Conservation (phyloP, 1,284 basidiomycete species). For the Rhodotorula sp. region DNA sequence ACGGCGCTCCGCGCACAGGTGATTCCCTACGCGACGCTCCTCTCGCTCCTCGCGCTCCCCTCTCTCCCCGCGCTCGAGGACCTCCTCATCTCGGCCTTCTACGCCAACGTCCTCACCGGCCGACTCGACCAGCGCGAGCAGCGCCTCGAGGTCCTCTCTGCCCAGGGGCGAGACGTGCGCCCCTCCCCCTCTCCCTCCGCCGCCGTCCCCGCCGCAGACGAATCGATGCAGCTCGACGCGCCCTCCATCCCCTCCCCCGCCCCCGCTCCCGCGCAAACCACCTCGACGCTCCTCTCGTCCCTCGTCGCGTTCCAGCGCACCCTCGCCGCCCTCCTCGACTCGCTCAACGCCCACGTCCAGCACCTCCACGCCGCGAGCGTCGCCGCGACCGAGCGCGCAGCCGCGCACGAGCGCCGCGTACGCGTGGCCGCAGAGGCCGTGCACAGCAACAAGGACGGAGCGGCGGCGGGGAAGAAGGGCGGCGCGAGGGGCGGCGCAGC, state of each 20-base stretch:
- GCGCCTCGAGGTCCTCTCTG: conserved; percentile 84
- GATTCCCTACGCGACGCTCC: conserved; percentile 68
- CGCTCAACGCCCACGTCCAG: conserved; percentile 17
- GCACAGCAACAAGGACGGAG: conserved; percentile 61
- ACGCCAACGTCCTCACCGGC: conserved; percentile 80
- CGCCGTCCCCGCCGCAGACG: neutral
- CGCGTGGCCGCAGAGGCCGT: conserved; percentile 37
- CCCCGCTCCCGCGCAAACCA: neutral
- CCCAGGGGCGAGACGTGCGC: conserved; percentile 78
- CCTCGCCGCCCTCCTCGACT: conserved; percentile 21
- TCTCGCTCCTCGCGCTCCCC: conserved; percentile 67
- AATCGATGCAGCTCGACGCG: conserved; percentile 29
- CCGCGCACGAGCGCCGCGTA: conserved; percentile 52
- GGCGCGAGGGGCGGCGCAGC: neutral
- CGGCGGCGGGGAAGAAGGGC: conserved; percentile 3
- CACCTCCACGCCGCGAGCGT: conserved; percentile 25
- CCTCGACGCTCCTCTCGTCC: conserved; percentile 4
- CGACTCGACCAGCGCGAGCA: conserved; percentile 87
- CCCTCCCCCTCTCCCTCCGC: neutral
- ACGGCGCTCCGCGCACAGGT: conserved; percentile 58
- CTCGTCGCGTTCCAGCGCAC: conserved; percentile 8
- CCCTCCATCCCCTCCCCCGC: neutral
- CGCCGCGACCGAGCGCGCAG: conserved; percentile 33
- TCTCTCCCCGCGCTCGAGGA: conserved; percentile 86
- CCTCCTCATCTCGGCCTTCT: conserved; percentile 92